These are phyloP conservation scores for Achlya hypogyna DNA, from an alignment of 352 stramenopile species.

Conservation along the genomic window DNA sequence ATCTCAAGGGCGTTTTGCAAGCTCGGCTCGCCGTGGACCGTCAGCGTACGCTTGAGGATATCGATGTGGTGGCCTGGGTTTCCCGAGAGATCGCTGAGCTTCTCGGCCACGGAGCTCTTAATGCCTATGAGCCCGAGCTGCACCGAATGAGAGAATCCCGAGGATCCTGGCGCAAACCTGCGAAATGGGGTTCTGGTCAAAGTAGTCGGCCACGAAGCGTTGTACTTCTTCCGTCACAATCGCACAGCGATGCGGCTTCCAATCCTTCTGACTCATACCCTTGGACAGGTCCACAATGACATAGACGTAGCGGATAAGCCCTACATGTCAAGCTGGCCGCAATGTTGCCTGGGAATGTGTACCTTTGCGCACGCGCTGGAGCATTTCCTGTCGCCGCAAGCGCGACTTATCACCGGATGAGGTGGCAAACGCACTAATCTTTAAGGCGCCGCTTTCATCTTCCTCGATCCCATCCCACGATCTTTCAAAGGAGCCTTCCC, in stretches of 20 bases:
- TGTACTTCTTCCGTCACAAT: slow-evolving; percentile 61
- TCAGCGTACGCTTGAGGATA: slow-evolving; percentile 49
- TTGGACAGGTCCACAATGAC: slow-evolving; percentile 77
- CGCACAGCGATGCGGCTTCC: slow-evolving; percentile 70
- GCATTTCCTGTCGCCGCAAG: slow-evolving; percentile 37
- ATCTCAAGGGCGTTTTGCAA: slow-evolving; percentile 89
- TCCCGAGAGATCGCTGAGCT: slow-evolving; percentile 84
- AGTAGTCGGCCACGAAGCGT: slow-evolving; percentile 87
- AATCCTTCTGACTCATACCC: slow-evolving; percentile 82
- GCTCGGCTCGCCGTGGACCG: slow-evolving; percentile 79
- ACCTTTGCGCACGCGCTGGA: slow-evolving; percentile 43
- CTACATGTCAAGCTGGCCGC: slow-evolving; percentile 18
- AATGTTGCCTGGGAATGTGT: background rate
- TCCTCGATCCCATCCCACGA: slow-evolving; percentile 83
- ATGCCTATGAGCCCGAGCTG: slow-evolving; percentile 82
- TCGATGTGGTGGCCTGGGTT: slow-evolving; percentile 84
- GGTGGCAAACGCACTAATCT: slow-evolving; percentile 34
- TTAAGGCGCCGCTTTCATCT: slow-evolving; percentile 73
- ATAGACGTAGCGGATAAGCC: slow-evolving; percentile 80
- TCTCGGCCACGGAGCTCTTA: slow-evolving; percentile 84
- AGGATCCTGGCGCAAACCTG: slow-evolving; percentile 28
- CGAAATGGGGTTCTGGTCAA: slow-evolving; percentile 92
- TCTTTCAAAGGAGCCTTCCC: slow-evolving; percentile 74
- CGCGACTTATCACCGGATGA: slow-evolving; percentile 16
- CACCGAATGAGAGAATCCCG: background rate